Conservation (phyloP, 768 basidiomycete genomes). For the Pholiota molesta region DNA sequence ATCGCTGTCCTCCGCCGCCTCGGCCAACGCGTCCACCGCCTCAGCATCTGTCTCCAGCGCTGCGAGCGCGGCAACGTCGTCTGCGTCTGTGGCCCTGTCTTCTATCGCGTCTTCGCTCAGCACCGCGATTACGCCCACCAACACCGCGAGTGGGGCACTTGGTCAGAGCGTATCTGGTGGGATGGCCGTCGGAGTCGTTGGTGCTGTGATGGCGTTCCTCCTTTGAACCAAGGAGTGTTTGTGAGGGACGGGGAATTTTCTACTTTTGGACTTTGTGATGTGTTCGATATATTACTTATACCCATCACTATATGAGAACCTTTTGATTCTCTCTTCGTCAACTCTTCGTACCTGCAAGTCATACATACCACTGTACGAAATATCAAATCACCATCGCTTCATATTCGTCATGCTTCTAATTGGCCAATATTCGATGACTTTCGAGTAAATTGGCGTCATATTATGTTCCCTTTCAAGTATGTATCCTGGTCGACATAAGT, state of each 20-base stretch:
- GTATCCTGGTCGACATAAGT: no score
- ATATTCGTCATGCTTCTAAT: no score
- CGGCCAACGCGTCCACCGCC: background rate
- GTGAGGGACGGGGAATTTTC: background rate
- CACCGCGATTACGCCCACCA: background rate
- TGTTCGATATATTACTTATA: no score
- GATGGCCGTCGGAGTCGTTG: background rate
- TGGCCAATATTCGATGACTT: no score
- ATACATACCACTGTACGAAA: no score
- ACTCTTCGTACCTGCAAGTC: no score
- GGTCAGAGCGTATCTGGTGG: background rate
- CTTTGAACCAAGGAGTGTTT: background rate
- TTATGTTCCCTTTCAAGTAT: no score
- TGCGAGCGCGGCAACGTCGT: background rate
- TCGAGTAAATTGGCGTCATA: no score
- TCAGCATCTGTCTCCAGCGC: conserved; percentile 3
- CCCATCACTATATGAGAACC: no score
- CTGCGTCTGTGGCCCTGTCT: background rate
- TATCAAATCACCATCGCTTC: no score
- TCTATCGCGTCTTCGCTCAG: background rate
- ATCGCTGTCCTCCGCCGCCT: conserved; percentile 4
- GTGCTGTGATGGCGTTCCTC: conserved; percentile 4
- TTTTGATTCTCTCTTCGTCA: no score
- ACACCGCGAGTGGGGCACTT: background rate
- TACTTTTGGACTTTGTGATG: no score